These are phyloP conservation scores for Wallacemonas rigidus DNA, from an alignment of 208 protist genomes.

Conservation along the genomic window DNA sequence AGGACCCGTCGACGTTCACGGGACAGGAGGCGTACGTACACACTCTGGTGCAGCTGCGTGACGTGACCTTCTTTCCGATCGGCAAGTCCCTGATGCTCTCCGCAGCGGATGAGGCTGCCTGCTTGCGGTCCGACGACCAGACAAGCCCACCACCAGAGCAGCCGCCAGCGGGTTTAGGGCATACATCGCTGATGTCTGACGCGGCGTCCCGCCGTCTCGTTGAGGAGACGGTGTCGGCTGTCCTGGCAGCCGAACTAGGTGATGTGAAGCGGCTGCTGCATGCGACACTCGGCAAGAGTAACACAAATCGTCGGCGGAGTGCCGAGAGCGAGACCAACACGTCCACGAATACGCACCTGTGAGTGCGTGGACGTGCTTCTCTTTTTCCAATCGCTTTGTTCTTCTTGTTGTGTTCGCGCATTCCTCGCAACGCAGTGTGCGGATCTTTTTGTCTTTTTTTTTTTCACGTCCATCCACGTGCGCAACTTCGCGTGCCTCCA, in stretches of 20 bases:
- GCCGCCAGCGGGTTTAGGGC: too few species aligned
- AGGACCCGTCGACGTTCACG: conserved; percentile 65
- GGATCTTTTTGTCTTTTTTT: conserved; percentile 1
- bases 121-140: too few species aligned
- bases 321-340: too few species aligned
- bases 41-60: conserved; percentile 38
- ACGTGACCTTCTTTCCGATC: conserved; percentile 85
- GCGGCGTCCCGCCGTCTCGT: neutral
- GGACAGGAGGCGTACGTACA: conserved; percentile 86
- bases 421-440: too few species aligned
- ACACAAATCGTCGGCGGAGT: too few species aligned
- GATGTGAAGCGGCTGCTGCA: neutral
- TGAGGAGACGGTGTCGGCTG: neutral
- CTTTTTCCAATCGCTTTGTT: too few species aligned
- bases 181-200: neutral
- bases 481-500: too few species aligned
- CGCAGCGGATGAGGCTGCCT: neutral
- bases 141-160: too few species aligned
- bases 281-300: neutral
- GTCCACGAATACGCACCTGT: too few species aligned
- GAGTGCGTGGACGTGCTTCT: too few species aligned
- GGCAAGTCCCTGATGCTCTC: conserved; percentile 28
- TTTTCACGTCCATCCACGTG: neutral
- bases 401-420: too few species aligned
- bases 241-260: neutral